Percentiles rank a stretch among this genome's conserved stretches.
Evolutionary conservation across 352 stramenopile species (phyloP).

Genomic region (Phytophthora citrophthora): DNA sequence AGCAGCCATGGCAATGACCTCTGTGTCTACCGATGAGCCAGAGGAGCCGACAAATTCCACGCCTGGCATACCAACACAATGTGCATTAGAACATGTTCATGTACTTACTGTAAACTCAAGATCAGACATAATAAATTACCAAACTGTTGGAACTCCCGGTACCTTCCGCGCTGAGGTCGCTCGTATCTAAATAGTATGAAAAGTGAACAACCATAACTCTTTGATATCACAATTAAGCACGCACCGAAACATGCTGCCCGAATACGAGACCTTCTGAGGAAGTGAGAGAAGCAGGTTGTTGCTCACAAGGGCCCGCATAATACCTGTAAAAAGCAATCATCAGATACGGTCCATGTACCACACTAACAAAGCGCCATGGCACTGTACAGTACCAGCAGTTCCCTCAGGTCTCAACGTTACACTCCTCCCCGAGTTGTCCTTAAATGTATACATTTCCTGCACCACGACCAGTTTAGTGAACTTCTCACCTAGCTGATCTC

Average conservation of each 20-base stretch:
- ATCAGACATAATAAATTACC: conserved; percentile 36
- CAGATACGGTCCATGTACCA: background rate
- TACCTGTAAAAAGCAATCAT: conserved; percentile 37
- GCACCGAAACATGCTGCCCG: conserved; percentile 89
- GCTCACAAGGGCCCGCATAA: conserved; percentile 80
- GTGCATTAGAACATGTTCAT: conserved; percentile 4
- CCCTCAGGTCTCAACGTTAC: conserved; percentile 87
- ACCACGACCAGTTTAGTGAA: conserved; percentile 1
- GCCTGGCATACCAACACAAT: conserved; percentile 29
- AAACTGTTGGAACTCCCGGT: conserved; percentile 91
- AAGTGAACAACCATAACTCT: too few species aligned
- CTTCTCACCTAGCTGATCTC: background rate
- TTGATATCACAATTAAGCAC: conserved; percentile 1
- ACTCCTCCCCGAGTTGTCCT: conserved; percentile 88
- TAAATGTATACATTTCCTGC: conserved; percentile 92
- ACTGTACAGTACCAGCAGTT: conserved; percentile 54
- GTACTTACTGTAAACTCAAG: background rate
- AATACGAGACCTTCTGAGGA: conserved; percentile 86
- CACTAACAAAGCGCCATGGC: background rate
- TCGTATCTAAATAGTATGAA: conserved; percentile 64
- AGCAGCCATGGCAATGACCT: conserved; percentile 84
- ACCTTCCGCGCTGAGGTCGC: conserved; percentile 83
- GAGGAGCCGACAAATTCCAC: conserved; percentile 86
- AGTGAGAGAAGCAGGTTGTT: conserved; percentile 79
- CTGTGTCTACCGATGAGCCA: conserved; percentile 77